A percentile compares a stretch with the other conserved stretches of the same genome.
Conservation (phyloP, 192 early-diverging fungal species). For the Phlyctochytrium arcticum region DNA sequence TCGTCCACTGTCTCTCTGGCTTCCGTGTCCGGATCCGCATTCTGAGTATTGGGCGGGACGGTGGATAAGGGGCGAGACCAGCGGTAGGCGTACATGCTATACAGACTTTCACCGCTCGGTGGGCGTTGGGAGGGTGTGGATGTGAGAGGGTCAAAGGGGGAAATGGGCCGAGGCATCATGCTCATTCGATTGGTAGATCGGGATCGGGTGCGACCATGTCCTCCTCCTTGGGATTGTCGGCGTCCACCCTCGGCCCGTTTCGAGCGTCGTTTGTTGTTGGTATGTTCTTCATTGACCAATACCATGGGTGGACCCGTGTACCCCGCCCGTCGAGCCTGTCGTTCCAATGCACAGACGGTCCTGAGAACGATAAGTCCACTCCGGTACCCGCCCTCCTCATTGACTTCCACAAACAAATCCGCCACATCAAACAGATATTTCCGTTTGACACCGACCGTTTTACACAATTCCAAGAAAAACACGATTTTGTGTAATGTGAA, state of each 20-base stretch:
- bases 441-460: constrained; percentile 43
- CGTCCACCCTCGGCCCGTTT: neutral
- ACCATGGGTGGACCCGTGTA: constrained; percentile 43
- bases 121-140: neutral
- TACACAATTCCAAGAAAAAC: constrained; percentile 53
- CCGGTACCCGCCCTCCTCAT: constrained; percentile 13
- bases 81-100: constrained; percentile 19
- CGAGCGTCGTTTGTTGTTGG: too few species aligned
- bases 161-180: neutral
- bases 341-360: constrained; percentile 44
- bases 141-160: too few species aligned
- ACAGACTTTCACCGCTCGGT: neutral
- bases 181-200: constrained; percentile 8
- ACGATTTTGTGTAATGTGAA: constrained; percentile 53
- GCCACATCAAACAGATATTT: constrained; percentile 38
- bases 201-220: neutral
- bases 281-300: constrained; percentile 28
- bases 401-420: constrained; percentile 35
- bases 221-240: constrained; percentile 1
- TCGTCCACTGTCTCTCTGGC: constrained; percentile 1
- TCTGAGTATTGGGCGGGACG: neutral
- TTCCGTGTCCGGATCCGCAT: neutral
- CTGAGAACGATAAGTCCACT: constrained; percentile 36
- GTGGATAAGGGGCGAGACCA: neutral
- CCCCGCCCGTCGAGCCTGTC: constrained; percentile 39